phyloP scores from a whole-genome alignment of 1,284 basidiomycete species.

The Pterulicium gracile region DNA sequence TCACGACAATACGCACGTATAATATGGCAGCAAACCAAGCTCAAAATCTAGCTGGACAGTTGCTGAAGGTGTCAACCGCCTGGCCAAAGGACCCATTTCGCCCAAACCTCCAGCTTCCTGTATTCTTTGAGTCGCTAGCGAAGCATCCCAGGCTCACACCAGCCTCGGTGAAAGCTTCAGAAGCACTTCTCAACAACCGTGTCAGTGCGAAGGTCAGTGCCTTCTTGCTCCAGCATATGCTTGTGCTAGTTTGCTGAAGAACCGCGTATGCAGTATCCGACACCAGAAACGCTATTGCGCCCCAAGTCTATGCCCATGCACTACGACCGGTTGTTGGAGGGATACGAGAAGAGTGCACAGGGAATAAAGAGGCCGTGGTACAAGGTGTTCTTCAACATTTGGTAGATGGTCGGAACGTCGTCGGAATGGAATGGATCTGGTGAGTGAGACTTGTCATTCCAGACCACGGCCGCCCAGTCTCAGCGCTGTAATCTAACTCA shows the following conservation, averaged over 20 bases:
- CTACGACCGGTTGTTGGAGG: constrained; percentile 61
- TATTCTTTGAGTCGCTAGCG: constrained; percentile 51
- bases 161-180: constrained; percentile 44
- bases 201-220: constrained; percentile 42
- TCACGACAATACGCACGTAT: constrained; percentile 13
- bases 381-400: constrained; percentile 69
- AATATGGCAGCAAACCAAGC: not conserved
- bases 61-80: constrained; percentile 37
- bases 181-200: constrained; percentile 40
- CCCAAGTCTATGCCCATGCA: constrained; percentile 62
- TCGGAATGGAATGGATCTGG: too few relatives aligned
- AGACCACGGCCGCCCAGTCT: too few relatives aligned
- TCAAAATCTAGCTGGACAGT: constrained; percentile 28
- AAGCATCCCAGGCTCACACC: constrained; percentile 56
- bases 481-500: too few relatives aligned
- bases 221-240: constrained; percentile 19
- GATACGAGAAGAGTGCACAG: constrained; percentile 57
- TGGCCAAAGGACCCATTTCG: constrained; percentile 67
- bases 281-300: constrained; percentile 48
- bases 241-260: constrained; percentile 9
- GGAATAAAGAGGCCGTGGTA: constrained; percentile 72
- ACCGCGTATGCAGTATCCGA: constrained; percentile 38
- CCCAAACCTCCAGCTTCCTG: constrained; percentile 59
- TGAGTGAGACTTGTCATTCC: too few relatives aligned
- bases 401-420: constrained; percentile 39